Conservation (phyloP, 306 rosid genomes). For the Quercus robur region DNA sequence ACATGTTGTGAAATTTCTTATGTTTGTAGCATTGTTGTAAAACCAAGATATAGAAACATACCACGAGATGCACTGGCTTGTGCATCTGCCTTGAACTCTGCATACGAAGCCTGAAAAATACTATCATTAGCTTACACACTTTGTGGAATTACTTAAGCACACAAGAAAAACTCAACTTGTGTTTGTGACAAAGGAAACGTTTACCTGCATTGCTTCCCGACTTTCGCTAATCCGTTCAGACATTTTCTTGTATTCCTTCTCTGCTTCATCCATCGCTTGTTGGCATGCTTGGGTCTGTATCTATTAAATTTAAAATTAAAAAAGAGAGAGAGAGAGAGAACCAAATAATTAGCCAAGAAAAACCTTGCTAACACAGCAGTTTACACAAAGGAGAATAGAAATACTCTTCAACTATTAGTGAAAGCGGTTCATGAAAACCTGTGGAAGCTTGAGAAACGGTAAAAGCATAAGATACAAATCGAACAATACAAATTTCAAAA, state of each 20-base stretch:
- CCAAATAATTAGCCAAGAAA: neutral
- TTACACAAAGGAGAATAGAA: too few species aligned
- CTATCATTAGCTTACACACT: neutral
- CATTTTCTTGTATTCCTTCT: conserved; percentile 65
- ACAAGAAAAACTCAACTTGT: neutral
- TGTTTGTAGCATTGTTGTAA: neutral
- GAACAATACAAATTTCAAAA: too few species aligned
- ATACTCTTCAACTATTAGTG: too few species aligned
- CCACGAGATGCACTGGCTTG: conserved; percentile 72
- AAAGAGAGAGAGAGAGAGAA: rapidly evolving
- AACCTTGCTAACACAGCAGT: too few species aligned
- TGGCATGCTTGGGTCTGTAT: conserved; percentile 76
- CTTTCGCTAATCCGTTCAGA: conserved; percentile 63
- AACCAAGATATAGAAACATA: conserved; percentile 19
- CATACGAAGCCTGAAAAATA: conserved; percentile 67
- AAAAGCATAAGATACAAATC: too few species aligned
- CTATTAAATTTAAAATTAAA: too few species aligned
- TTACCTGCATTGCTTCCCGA: conserved; percentile 77
- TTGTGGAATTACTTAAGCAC: neutral
- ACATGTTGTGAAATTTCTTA: too few species aligned
- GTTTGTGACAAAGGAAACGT: neutral
- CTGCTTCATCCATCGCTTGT: conserved; percentile 67
- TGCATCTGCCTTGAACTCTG: conserved; percentile 68
- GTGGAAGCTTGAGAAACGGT: too few species aligned
- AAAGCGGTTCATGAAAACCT: too few species aligned